These are phyloP conservation scores for Citrus medica DNA, from an alignment of 345 rosid species.

Conservation along the genomic window DNA sequence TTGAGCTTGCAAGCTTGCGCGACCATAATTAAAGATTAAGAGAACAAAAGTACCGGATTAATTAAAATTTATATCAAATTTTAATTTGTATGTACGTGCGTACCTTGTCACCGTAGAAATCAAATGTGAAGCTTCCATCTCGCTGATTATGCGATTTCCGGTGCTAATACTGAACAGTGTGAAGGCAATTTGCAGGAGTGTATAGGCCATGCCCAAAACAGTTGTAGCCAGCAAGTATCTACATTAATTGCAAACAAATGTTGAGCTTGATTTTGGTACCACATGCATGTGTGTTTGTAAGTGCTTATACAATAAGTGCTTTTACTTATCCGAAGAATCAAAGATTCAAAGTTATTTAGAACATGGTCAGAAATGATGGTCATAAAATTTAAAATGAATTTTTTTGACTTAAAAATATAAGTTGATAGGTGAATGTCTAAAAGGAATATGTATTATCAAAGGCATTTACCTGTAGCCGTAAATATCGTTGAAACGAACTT, in stretches of 20 bases:
- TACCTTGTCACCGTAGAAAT: slow-evolving; percentile 37
- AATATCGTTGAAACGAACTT: slow-evolving; percentile 19
- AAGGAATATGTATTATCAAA: too few relatives aligned
- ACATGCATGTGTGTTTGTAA: neutral
- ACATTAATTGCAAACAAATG: neutral
- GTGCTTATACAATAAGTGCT: neutral
- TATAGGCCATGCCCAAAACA: slow-evolving; percentile 28
- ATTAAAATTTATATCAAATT: too few relatives aligned
- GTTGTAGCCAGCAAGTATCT: slow-evolving; percentile 34
- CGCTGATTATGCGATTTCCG: slow-evolving; percentile 1
- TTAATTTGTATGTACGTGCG: neutral
- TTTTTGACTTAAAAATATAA: neutral
- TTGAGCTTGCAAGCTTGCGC: too few relatives aligned
- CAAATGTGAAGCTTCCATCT: slow-evolving; percentile 12
- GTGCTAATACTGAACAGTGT: slow-evolving; percentile 14
- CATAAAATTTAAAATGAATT: too few relatives aligned
- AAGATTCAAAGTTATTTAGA: too few relatives aligned
- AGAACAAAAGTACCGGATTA: too few relatives aligned
- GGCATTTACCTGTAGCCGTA: slow-evolving; percentile 22
- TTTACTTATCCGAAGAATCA: too few relatives aligned
- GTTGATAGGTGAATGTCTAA: neutral
- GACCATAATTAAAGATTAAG: too few relatives aligned
- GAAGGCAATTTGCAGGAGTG: slow-evolving; percentile 20
- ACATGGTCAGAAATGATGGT: too few relatives aligned
- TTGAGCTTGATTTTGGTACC: neutral